Percentiles rank a stretch among this genome's conserved stretches.
phyloP scores from a whole-genome alignment of 2,329 filamentous ascomycete species.

The Aureobasidium zeae region DNA sequence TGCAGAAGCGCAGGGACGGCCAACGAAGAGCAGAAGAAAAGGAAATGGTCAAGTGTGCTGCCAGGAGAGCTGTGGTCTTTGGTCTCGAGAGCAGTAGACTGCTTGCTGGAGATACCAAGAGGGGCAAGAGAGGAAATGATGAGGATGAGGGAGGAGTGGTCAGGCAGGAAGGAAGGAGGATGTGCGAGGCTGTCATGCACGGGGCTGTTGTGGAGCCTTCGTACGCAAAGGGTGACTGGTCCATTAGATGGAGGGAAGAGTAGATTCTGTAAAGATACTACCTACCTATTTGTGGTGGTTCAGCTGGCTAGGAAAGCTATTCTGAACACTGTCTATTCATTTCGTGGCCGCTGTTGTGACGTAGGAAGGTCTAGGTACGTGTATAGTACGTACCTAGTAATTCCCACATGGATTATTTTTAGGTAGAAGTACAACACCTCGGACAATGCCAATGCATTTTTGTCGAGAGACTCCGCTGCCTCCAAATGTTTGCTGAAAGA shows the following conservation, averaged over 20 bases:
- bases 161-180: slow-evolving; percentile 27
- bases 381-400: no score
- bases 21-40: slow-evolving; percentile 40
- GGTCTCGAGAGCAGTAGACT: slow-evolving; percentile 33
- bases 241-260: slow-evolving; percentile 46
- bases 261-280: no score
- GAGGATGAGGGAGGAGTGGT: slow-evolving; percentile 20
- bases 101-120: slow-evolving; percentile 17
- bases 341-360: no score
- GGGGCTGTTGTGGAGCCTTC: slow-evolving; percentile 50
- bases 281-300: no score
- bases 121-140: slow-evolving; percentile 18
- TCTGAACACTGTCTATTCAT: neutral
- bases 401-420: no score
- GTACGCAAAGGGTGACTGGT: slow-evolving; percentile 54
- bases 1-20: slow-evolving; percentile 40
- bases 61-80: slow-evolving; percentile 51
- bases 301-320: no score
- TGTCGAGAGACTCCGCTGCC: no score
- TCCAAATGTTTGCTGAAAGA: no score
- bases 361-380: no score
- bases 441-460: no score
- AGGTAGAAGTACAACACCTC: no score
- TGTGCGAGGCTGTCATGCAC: slow-evolving; percentile 52
- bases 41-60: slow-evolving; percentile 54